A percentile compares a stretch with the other conserved stretches of the same genome.
Conservation (phyloP, 225 moss, liverwort and hornwort genomes). For the Physcomitrium patens region DNA sequence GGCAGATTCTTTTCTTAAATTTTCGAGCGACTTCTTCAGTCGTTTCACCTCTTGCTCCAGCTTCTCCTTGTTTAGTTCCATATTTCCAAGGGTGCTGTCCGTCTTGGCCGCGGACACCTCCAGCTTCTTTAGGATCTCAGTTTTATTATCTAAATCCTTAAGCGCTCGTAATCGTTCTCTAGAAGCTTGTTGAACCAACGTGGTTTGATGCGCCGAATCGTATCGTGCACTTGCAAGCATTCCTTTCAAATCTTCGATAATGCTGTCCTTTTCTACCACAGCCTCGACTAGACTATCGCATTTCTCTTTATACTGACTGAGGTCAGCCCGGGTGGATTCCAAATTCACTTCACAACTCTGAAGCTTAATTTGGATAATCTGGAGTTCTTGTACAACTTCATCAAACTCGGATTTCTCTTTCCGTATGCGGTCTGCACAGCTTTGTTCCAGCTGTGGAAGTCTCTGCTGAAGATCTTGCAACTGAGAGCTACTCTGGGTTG, state of each 20-base stretch:
- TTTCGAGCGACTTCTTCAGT: conserved; percentile 39
- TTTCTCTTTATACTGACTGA: conserved; percentile 40
- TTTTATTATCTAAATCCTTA: conserved; percentile 43
- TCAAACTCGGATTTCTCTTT: conserved; percentile 35
- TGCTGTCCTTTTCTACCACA: conserved; percentile 36
- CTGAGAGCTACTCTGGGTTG: conserved; percentile 32
- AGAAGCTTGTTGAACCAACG: conserved; percentile 39
- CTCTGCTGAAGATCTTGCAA: conserved; percentile 48
- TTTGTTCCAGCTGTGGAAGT: conserved; percentile 55
- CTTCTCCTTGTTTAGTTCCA: conserved; percentile 37
- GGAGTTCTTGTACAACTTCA: conserved; percentile 46
- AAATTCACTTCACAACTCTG: conserved; percentile 39
- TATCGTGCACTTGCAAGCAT: conserved; percentile 31
- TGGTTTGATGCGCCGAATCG: conserved; percentile 32
- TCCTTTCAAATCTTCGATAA: conserved; percentile 47
- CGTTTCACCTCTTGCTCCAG: conserved; percentile 37
- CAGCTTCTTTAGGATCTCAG: conserved; percentile 30
- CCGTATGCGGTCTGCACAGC: conserved; percentile 43
- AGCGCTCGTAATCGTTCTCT: conserved; percentile 35
- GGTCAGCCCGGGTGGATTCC: conserved; percentile 33
- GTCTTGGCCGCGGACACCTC: conserved; percentile 38
- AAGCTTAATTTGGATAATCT: conserved; percentile 38
- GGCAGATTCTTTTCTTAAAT: conserved; percentile 23
- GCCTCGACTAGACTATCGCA: conserved; percentile 43
- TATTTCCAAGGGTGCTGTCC: conserved; percentile 37